A percentile compares a stretch with the other conserved stretches of the same genome.
Conservation (phyloP, 2,329 filamentous ascomycete species). For the Thyridium curvatum region DNA sequence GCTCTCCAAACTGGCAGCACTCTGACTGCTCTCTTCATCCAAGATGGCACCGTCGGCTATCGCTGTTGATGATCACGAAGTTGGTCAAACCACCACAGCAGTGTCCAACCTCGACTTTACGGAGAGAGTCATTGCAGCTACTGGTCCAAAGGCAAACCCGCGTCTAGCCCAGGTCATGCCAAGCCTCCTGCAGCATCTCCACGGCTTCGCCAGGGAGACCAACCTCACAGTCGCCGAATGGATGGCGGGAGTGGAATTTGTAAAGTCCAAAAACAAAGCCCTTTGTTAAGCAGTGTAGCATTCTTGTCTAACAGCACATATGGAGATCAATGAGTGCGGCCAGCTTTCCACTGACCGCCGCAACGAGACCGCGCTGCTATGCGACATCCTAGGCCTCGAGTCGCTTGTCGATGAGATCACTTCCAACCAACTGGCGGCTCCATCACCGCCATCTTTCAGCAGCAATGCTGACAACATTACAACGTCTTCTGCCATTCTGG, state of each 20-base stretch:
- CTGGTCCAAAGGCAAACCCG: conserved; percentile 54
- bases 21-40: too few species aligned
- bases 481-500: conserved; percentile 61
- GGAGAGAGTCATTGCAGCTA: conserved; percentile 54
- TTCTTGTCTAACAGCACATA: not conserved
- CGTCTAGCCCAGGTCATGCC: conserved; percentile 52
- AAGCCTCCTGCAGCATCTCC: conserved; percentile 55
- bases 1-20: too few species aligned
- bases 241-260: conserved; percentile 50
- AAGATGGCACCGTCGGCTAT: not conserved
- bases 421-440: conserved; percentile 43
- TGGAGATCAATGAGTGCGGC: conserved; percentile 56
- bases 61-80: conserved; percentile 2
- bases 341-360: conserved; percentile 55
- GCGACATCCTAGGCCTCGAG: conserved; percentile 63
- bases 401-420: conserved; percentile 59
- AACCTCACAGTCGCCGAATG: conserved; percentile 62
- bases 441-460: conserved; percentile 25
- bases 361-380: conserved; percentile 63
- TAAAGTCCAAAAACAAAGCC: too few species aligned
- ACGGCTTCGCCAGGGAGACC: conserved; percentile 62
- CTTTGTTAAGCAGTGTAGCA: not conserved
- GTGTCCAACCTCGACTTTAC: conserved; percentile 44
- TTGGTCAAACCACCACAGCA: conserved; percentile 2
- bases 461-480: conserved; percentile 15